Conservation (phyloP, 768 basidiomycete genomes). For the Baorangia bicolor region DNA sequence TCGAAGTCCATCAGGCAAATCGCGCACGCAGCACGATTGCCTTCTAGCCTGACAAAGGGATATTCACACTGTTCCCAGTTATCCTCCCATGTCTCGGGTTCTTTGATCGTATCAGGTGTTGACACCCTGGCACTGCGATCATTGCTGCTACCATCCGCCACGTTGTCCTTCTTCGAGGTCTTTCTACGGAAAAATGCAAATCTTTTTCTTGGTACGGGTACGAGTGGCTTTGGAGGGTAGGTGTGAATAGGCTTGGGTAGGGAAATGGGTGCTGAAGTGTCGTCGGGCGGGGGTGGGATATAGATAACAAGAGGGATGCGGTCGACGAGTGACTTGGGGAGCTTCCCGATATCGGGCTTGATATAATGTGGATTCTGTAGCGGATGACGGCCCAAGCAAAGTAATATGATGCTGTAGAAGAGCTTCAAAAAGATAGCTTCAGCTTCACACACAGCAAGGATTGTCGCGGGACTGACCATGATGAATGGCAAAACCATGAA, state of each 20-base stretch:
- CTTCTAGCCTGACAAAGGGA: slow-evolving; percentile 80
- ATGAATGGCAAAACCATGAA: slow-evolving; percentile 78
- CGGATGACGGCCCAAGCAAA: slow-evolving; percentile 79
- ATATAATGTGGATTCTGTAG: slow-evolving; percentile 71
- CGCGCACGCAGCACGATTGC: slow-evolving; percentile 80
- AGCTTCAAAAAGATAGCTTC: slow-evolving; percentile 42
- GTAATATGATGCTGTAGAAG: slow-evolving; percentile 73
- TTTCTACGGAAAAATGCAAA: slow-evolving; percentile 52
- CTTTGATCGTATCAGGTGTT: slow-evolving; percentile 18
- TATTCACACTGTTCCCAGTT: slow-evolving; percentile 75
- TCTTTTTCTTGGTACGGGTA: slow-evolving; percentile 37
- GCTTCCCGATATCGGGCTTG: slow-evolving; percentile 75
- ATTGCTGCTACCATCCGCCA: slow-evolving; percentile 14
- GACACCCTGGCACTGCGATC: slow-evolving; percentile 15
- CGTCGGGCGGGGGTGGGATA: slow-evolving; percentile 74
- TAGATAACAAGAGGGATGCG: slow-evolving; percentile 83
- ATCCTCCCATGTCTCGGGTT: slow-evolving; percentile 66
- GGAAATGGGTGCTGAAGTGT: slow-evolving; percentile 36
- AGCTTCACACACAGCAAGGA: not conserved
- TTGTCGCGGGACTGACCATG: slow-evolving; percentile 52
- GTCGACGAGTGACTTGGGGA: slow-evolving; percentile 70
- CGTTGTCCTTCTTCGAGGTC: slow-evolving; percentile 23
- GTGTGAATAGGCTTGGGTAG: slow-evolving; percentile 50
- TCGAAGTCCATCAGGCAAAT: slow-evolving; percentile 86
- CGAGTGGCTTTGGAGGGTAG: slow-evolving; percentile 59